These are phyloP conservation scores for Myxozyma udenii DNA, from an alignment of 805 yeast species.

Conservation along the genomic window DNA sequence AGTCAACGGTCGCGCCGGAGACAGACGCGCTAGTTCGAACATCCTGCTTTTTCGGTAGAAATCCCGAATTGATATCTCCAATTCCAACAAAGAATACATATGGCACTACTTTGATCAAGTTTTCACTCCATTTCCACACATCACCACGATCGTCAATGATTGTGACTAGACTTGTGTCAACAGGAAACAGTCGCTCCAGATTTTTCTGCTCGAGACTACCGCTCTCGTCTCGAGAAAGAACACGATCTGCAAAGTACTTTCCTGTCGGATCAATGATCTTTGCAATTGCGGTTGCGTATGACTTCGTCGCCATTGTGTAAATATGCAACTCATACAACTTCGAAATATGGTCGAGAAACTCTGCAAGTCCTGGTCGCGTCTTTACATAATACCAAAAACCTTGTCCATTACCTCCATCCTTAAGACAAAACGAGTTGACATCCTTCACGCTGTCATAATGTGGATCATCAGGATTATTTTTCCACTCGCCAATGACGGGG, in stretches of 20 bases:
- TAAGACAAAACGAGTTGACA: conserved; percentile 70
- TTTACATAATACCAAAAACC: conserved; percentile 79
- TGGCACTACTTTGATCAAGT: conserved; percentile 87
- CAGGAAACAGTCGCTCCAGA: conserved; percentile 83
- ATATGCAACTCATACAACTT: conserved; percentile 83
- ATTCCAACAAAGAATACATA: conserved; percentile 95
- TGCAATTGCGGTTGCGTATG: conserved; percentile 87
- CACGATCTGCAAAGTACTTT: conserved; percentile 81
- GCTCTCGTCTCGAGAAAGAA: conserved; percentile 89
- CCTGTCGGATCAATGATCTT: conserved; percentile 89
- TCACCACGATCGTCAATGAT: conserved; percentile 97
- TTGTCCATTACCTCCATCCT: conserved; percentile 50
- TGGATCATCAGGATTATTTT: conserved; percentile 77
- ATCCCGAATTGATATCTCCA: conserved; percentile 93
- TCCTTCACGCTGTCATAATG: conserved; percentile 81
- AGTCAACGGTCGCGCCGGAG: conserved; percentile 18
- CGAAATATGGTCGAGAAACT: conserved; percentile 63
- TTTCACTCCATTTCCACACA: conserved; percentile 97
- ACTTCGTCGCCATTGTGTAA: conserved; percentile 96
- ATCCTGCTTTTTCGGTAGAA: conserved; percentile 67
- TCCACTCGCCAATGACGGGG: conserved; percentile 97
- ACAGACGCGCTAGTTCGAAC: conserved; percentile 7
- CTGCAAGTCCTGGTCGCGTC: conserved; percentile 78
- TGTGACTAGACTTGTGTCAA: conserved; percentile 93
- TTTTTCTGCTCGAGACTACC: conserved; percentile 89